phyloP scores from a whole-genome alignment of 345 rosid genomes.

The Linum usitatissimum region DNA sequence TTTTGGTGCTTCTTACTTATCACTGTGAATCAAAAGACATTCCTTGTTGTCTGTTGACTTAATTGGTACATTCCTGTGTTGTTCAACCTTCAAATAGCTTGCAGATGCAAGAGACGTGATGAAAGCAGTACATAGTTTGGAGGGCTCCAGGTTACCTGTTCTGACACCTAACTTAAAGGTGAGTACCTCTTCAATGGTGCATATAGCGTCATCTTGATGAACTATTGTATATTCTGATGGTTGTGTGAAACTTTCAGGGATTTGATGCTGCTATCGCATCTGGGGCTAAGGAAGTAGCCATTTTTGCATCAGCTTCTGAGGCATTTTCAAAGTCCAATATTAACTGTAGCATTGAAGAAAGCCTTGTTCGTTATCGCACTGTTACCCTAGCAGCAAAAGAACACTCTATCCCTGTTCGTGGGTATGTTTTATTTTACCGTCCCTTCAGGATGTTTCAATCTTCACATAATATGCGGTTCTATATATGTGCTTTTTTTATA shows the following conservation, averaged over 20 bases:
- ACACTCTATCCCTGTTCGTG: constrained; percentile 56
- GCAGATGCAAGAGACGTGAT: constrained; percentile 71
- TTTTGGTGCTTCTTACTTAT: background rate
- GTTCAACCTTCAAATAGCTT: constrained; percentile 21
- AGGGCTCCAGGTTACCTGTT: constrained; percentile 52
- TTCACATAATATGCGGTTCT: background rate
- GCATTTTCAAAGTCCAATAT: constrained; percentile 69
- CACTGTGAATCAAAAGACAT: background rate
- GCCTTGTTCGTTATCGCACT: constrained; percentile 55
- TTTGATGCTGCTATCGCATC: constrained; percentile 69
- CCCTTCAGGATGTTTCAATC: background rate
- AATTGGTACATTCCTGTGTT: background rate
- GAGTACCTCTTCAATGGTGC: constrained; percentile 4
- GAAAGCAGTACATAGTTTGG: constrained; percentile 34
- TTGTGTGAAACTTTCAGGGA: constrained; percentile 29
- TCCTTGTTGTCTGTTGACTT: background rate
- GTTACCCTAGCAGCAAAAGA: constrained; percentile 46
- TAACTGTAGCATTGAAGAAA: constrained; percentile 65
- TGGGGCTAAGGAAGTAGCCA: constrained; percentile 66
- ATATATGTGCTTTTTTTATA: too few relatives aligned
- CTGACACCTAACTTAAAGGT: constrained; percentile 65
- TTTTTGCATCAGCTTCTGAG: constrained; percentile 80
- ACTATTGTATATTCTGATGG: constrained; percentile 11
- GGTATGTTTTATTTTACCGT: constrained; percentile 27
- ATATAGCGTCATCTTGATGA: background rate